phyloP scores from a whole-genome alignment of 495 filamentous ascomycete species.

The Geopyxis carbonaria region DNA sequence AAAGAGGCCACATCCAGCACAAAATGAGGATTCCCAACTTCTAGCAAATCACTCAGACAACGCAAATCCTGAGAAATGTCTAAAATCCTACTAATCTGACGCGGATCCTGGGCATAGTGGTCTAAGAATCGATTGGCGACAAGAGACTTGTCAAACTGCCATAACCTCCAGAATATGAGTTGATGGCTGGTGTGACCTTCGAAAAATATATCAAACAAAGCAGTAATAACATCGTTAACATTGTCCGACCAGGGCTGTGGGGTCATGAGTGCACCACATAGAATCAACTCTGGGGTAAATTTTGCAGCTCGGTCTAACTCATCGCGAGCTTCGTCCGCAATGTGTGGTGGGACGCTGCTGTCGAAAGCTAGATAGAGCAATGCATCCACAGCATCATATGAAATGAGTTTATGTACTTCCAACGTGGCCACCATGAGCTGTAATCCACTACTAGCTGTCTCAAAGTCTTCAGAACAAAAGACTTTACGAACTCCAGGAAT shows the following conservation, averaged over 20 bases:
- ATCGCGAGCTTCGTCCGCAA: constrained; percentile 17
- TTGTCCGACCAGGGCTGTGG: constrained; percentile 46
- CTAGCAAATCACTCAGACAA: constrained; percentile 22
- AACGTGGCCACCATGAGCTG: constrained; percentile 54
- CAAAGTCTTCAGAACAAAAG: constrained; percentile 61
- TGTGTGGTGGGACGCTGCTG: constrained; percentile 28
- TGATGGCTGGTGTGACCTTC: constrained; percentile 53
- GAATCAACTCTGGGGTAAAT: constrained; percentile 22
- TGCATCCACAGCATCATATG: constrained; percentile 65
- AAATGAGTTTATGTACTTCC: constrained; percentile 73
- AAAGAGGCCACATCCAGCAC: constrained; percentile 76
- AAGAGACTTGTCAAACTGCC: constrained; percentile 74
- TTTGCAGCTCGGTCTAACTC: constrained; percentile 25
- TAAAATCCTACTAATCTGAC: constrained; percentile 60
- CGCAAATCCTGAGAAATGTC: constrained; percentile 33
- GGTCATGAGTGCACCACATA: constrained; percentile 28
- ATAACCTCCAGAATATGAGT: constrained; percentile 74
- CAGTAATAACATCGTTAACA: constrained; percentile 44
- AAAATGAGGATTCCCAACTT: constrained; percentile 36
- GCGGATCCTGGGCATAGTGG: constrained; percentile 55
- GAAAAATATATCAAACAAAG: constrained; percentile 43
- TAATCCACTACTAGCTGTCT: constrained; percentile 50
- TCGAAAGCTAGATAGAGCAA: constrained; percentile 63
- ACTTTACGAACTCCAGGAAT: constrained; percentile 65
- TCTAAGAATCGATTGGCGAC: constrained; percentile 62